These are phyloP conservation scores for Harringtonia lauricola DNA, from an alignment of 2,329 filamentous ascomycete species.

Conservation along the genomic window DNA sequence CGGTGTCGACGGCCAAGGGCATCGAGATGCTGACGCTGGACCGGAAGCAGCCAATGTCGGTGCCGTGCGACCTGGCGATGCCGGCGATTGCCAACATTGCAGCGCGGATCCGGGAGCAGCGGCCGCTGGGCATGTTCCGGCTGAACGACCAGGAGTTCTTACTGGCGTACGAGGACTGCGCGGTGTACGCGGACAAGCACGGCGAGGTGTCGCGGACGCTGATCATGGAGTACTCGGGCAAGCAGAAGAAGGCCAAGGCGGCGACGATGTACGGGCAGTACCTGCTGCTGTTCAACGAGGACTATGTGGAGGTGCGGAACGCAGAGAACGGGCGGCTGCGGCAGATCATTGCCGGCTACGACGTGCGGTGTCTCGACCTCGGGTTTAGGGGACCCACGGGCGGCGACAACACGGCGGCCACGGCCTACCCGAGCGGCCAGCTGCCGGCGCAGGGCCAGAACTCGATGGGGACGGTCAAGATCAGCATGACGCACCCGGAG, in stretches of 20 bases:
- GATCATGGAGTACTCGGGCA: slow-evolving; percentile 98
- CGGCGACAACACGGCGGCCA: slow-evolving; percentile 19
- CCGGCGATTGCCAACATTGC: slow-evolving; percentile 78
- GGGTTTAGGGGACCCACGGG: slow-evolving; percentile 55
- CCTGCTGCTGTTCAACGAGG: slow-evolving; percentile 83
- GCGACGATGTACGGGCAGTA: slow-evolving; percentile 89
- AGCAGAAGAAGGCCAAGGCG: slow-evolving; percentile 62
- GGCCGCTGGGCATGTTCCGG: slow-evolving; percentile 91
- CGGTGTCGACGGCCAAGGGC: slow-evolving; percentile 81
- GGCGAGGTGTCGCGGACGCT: slow-evolving; percentile 89
- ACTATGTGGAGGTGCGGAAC: slow-evolving; percentile 95
- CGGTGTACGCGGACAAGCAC: slow-evolving; percentile 96
- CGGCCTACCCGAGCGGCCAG: slow-evolving; percentile 7
- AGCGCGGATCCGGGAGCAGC: slow-evolving; percentile 68
- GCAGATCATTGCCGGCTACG: slow-evolving; percentile 86
- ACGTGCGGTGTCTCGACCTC: slow-evolving; percentile 85
- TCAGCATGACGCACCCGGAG: slow-evolving; percentile 91
- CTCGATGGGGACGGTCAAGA: slow-evolving; percentile 72
- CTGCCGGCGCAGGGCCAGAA: slow-evolving; percentile 20
- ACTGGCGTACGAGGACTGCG: slow-evolving; percentile 88
- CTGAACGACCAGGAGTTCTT: slow-evolving; percentile 88
- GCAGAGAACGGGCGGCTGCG: slow-evolving; percentile 88
- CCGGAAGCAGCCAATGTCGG: slow-evolving; percentile 91
- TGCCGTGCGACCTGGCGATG: slow-evolving; percentile 68
- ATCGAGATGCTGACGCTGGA: slow-evolving; percentile 95